A percentile compares a stretch with the other conserved stretches of the same genome.
Conservation (phyloP, 768 basidiomycete species). For the Termitomyces sp. region DNA sequence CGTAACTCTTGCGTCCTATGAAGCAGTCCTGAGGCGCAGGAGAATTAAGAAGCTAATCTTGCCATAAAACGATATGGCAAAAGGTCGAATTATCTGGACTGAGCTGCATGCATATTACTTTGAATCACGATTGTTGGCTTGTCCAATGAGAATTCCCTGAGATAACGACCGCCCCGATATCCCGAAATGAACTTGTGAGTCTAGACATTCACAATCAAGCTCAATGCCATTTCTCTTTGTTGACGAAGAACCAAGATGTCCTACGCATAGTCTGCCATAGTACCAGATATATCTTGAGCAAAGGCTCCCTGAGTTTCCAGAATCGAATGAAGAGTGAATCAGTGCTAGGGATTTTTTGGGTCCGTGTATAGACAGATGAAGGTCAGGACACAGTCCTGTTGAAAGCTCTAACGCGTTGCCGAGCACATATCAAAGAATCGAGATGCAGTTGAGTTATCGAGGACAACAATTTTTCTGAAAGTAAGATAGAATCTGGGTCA, state of each 20-base stretch:
- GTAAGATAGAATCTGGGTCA: slow-evolving; percentile 2
- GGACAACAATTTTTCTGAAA: no score
- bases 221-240: not conserved
- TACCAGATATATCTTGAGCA: not conserved
- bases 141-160: not conserved
- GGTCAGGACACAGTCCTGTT: not conserved
- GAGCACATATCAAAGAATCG: not conserved
- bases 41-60: not conserved
- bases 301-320: not conserved
- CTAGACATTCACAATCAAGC: not conserved
- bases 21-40: slow-evolving; percentile 4
- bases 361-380: not conserved
- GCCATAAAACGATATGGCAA: not conserved
- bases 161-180: not conserved
- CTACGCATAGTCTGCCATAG: not conserved
- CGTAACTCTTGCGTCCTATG: not conserved
- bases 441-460: not conserved
- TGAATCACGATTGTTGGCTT: not conserved
- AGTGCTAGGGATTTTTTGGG: not conserved
- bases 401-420: not conserved
- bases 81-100: not conserved
- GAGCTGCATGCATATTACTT: not conserved
- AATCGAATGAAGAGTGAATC: not conserved
- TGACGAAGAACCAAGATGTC: not conserved
- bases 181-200: not conserved